These are phyloP conservation scores for Solanum appendiculatum DNA, from an alignment of 257 asterid genomes.

Conservation along the genomic window DNA sequence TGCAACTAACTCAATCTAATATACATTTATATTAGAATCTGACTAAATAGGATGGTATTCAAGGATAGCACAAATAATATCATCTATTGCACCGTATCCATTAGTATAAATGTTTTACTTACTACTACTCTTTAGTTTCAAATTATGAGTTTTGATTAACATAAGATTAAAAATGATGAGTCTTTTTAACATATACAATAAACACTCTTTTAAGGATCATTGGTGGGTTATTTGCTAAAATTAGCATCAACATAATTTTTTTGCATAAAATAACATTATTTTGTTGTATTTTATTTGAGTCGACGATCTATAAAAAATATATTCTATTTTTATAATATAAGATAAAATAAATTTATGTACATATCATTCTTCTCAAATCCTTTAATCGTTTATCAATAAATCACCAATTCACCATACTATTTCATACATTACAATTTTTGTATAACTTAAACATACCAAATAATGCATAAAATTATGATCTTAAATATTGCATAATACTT, in stretches of 20 bases:
- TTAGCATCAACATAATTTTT: background rate
- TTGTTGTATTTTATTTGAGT: background rate
- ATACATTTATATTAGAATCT: too few species aligned
- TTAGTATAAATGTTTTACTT: background rate
- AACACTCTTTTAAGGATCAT: background rate
- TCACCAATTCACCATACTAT: background rate
- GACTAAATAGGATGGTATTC: too few species aligned
- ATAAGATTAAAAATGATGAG: background rate
- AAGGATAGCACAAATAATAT: fast-evolving
- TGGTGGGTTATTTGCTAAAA: background rate
- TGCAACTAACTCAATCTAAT: too few species aligned
- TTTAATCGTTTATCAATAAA: background rate
- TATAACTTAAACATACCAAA: background rate
- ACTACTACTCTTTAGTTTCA: background rate
- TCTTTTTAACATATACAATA: background rate
- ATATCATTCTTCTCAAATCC: background rate
- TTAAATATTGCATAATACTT: background rate
- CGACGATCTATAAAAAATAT: background rate
- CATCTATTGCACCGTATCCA: background rate
- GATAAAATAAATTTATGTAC: background rate
- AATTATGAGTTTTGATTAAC: background rate
- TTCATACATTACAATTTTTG: background rate
- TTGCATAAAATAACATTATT: background rate
- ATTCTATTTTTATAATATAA: background rate
- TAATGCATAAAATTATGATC: background rate